Evolutionary conservation across 2,329 filamentous ascomycete genomes (phyloP).

Genomic region (Elsinoe batatas): DNA sequence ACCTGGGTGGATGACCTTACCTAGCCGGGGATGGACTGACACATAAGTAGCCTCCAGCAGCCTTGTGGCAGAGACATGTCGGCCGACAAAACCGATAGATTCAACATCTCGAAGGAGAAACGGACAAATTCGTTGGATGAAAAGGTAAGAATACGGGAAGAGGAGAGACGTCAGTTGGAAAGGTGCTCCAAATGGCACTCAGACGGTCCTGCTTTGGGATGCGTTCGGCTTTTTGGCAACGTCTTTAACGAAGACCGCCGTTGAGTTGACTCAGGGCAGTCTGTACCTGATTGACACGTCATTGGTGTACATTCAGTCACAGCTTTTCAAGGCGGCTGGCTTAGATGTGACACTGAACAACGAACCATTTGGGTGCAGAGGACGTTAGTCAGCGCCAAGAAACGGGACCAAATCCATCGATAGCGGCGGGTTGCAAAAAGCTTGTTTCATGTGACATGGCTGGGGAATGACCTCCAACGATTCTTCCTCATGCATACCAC

Average conservation of each 20-base stretch:
- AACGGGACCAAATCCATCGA: not conserved
- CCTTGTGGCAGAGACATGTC: constrained; percentile 2
- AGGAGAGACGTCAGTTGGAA: constrained; percentile 7
- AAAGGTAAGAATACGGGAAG: not conserved
- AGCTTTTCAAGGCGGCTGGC: no score
- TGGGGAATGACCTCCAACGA: not conserved
- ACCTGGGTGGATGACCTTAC: constrained; percentile 10
- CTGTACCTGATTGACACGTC: not conserved
- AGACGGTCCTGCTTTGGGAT: not conserved
- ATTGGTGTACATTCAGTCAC: not conserved
- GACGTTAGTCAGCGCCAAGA: constrained; percentile 8
- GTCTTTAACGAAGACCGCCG: constrained; percentile 8
- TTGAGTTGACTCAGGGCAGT: not conserved
- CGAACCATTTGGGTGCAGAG: not conserved
- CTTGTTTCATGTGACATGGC: not conserved
- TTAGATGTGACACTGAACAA: no score
- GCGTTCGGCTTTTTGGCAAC: constrained; percentile 7
- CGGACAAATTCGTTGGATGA: not conserved
- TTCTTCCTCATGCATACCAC: not conserved
- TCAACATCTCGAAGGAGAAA: not conserved
- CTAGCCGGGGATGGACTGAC: not conserved
- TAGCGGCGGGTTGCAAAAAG: not conserved
- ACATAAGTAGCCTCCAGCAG: constrained; percentile 1
- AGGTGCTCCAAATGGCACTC: not conserved
- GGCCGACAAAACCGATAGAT: constrained; percentile 1